Evolutionary conservation across 2,329 filamentous ascomycete species (phyloP).

Genomic region (Verticillium nonalfalfae): DNA sequence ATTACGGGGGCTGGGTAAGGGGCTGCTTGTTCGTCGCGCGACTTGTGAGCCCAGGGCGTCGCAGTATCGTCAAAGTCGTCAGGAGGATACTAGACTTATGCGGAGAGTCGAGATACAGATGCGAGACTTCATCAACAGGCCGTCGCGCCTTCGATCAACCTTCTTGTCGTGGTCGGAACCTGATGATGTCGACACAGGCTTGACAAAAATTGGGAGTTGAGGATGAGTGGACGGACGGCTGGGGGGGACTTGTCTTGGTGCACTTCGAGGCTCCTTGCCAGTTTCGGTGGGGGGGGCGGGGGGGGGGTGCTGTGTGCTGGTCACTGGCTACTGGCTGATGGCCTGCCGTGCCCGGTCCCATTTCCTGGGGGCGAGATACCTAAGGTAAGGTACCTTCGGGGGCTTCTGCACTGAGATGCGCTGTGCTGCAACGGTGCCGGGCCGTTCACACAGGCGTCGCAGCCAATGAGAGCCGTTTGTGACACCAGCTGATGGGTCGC

Average conservation of each 20-base stretch:
- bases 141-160: neutral
- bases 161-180: neutral
- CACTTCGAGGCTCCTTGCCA: neutral
- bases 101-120: neutral
- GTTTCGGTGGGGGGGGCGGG: neutral
- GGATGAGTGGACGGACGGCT: neutral
- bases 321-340: neutral
- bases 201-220: neutral
- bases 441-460: neutral
- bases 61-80: neutral
- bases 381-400: neutral
- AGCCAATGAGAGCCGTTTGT: neutral
- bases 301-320: too few species aligned
- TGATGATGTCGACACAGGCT: neutral
- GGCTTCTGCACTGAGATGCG: neutral
- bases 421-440: neutral
- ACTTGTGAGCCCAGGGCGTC: neutral
- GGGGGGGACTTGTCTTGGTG: neutral
- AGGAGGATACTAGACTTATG: neutral
- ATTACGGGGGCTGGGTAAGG: neutral
- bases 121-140: neutral
- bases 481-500: neutral
- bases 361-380: neutral
- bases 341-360: neutral
- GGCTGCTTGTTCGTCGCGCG: neutral